Evolutionary conservation across 2,329 filamentous ascomycete genomes (phyloP), one percentile per base, ranked within the genome.

Genomic region (Grosmannia clavigera): DNA sequence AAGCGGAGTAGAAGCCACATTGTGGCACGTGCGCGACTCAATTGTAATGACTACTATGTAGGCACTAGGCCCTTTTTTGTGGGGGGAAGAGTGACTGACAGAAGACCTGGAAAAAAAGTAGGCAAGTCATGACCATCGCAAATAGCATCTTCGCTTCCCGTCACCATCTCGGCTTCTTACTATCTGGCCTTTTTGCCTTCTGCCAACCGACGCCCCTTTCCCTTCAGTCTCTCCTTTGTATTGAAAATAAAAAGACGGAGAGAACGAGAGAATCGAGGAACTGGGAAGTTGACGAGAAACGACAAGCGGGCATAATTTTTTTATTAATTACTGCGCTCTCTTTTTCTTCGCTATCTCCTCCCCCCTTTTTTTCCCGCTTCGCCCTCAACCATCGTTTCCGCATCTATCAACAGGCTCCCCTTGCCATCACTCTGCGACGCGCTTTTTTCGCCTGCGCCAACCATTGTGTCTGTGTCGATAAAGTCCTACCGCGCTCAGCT

Each of bases 21-120:
- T 52, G 46, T 53, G 58, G 58, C 27, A 27, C 54, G 58, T 60
- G 58, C 58, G 43, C 22, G 7, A 9, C 25, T 9, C 22, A 31
- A 25, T 57, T 33, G 40, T 10, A 43, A 55, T 51, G 50, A 40
- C 46, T 14, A 35, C 14, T 38, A 19, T 48, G n/a, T 11, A 43
- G 48, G 33, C 57, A 51, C 50, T 54, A 58, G 16, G 56, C 31
- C 25, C 11, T n/a, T 60, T 55, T 50, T 60, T 56, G 50, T 50
- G 40, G 40, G 58, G 35, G 58, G 53, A 50, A 52, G 58, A 40
- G 43, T 38, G 19, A 55, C 58, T 50, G 58, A 43, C 48, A 31
- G 48, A 38, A 38, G 33, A 54, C 31, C 57, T 19, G 14, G 31
- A 31, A 57, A 58, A 51, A 58, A 58, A 58, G 46, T 25, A 52